A percentile compares a stretch with the other conserved stretches of the same genome.
Evolutionary conservation across 2,329 filamentous ascomycete genomes (phyloP).

Genomic region (Sphaceloma murrayae): DNA sequence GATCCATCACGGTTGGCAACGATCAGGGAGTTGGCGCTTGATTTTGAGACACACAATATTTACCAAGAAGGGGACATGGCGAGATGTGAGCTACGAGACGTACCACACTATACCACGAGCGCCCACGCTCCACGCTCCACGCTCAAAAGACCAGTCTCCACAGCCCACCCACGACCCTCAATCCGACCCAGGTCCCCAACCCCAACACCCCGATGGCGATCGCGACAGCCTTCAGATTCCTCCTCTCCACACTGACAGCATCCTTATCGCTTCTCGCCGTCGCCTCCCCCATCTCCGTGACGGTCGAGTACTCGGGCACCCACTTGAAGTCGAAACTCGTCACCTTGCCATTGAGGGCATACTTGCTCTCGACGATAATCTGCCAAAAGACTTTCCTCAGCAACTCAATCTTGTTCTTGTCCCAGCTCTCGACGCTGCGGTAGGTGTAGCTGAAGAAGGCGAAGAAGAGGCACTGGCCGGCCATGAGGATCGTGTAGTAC

Average conservation of each 20-base stretch:
- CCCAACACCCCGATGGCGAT: slow-evolving; percentile 30
- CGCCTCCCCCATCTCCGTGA: slow-evolving; percentile 40
- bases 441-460: slow-evolving; percentile 46
- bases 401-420: slow-evolving; percentile 43
- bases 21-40: too few relatives aligned
- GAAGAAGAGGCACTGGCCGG: slow-evolving; percentile 59
- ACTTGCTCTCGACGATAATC: slow-evolving; percentile 54
- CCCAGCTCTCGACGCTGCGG: slow-evolving; percentile 40
- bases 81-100: too few relatives aligned
- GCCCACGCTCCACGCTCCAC: too few relatives aligned
- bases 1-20: too few relatives aligned
- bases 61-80: too few relatives aligned
- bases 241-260: slow-evolving; percentile 37
- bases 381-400: slow-evolving; percentile 47
- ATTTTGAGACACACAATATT: too few relatives aligned
- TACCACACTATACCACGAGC: too few relatives aligned
- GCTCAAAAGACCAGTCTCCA: slow-evolving; percentile 12
- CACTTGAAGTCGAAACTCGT: slow-evolving; percentile 64
- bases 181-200: slow-evolving; percentile 22
- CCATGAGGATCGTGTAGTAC: slow-evolving; percentile 52
- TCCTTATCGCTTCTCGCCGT: slow-evolving; percentile 31
- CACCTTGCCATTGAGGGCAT: slow-evolving; percentile 51
- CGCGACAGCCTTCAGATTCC: slow-evolving; percentile 40
- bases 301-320: slow-evolving; percentile 47
- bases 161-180: slow-evolving; percentile 16